Evolutionary conservation across 139 green algal genomes (phyloP).

Genomic region (Dunaliella sp.): DNA sequence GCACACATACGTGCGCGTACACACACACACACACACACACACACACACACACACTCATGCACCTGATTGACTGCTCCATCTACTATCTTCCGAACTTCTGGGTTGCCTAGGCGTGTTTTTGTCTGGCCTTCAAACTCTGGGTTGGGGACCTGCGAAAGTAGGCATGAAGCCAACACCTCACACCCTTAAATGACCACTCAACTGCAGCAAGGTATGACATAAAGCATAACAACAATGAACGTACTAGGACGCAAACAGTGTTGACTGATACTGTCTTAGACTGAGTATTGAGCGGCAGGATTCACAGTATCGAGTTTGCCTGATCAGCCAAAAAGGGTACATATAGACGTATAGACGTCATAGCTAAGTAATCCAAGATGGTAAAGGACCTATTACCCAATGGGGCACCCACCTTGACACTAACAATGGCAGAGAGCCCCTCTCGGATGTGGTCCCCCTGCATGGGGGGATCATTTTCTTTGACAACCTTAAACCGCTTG

Average conservation of each 20-base stretch:
- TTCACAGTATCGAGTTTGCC: too few species aligned
- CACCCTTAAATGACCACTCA: too few species aligned
- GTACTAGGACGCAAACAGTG: not conserved
- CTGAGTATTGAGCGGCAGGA: too few species aligned
- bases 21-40: too few species aligned
- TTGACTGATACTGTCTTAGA: not conserved
- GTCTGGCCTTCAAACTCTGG: constrained; percentile 99
- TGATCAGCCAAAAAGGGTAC: too few species aligned
- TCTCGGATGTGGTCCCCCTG: constrained; percentile 90
- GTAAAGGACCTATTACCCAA: not conserved
- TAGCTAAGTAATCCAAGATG: too few species aligned
- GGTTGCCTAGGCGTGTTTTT: constrained; percentile 94
- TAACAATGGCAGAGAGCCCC: constrained; percentile 69
- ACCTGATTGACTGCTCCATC: constrained; percentile 64
- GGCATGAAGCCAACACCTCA: too few species aligned
- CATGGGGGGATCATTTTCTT: constrained; percentile 76
- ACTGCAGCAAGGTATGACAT: too few species aligned
- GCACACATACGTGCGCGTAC: too few species aligned
- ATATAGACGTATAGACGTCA: too few species aligned
- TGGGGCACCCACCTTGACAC: constrained; percentile 61
- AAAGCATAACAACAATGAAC: not conserved
- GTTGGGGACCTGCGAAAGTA: constrained; percentile 78
- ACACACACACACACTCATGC: not conserved
- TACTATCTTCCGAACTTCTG: constrained; percentile 81
- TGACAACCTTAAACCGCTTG: constrained; percentile 58